These are phyloP conservation scores for Sporopachydermia cereana DNA, from an alignment of 1,139 yeast species.

Conservation along the genomic window DNA sequence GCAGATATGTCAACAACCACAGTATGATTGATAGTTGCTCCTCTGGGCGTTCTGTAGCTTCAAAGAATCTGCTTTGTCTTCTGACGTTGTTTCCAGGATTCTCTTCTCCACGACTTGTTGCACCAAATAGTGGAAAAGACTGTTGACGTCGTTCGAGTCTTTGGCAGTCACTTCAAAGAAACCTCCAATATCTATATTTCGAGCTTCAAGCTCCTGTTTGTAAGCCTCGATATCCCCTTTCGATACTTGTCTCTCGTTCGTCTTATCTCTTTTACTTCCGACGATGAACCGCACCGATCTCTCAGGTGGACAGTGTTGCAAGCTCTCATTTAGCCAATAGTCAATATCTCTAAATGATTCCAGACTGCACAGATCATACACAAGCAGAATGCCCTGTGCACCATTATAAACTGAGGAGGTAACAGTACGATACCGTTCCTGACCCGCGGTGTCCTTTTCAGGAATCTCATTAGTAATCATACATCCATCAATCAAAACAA, in stretches of 20 bases:
- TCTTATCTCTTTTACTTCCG: conserved; percentile 31
- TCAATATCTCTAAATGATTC: conserved; percentile 41
- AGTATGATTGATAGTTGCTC: no score
- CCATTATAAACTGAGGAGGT: conserved; percentile 52
- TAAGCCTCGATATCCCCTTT: conserved; percentile 18
- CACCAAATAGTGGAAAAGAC: conserved; percentile 10
- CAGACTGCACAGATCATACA: conserved; percentile 48
- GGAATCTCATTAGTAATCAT: no score
- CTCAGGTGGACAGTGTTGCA: conserved; percentile 22
- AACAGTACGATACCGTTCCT: conserved; percentile 46
- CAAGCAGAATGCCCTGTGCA: conserved; percentile 49
- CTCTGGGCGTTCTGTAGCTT: no score
- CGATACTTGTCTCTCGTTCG: conserved; percentile 17
- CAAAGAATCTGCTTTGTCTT: background rate
- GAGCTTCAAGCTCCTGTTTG: conserved; percentile 13
- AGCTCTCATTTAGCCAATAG: conserved; percentile 29
- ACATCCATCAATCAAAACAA: background rate
- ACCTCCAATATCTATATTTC: conserved; percentile 19
- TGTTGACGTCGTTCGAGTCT: conserved; percentile 15
- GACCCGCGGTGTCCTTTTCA: conserved; percentile 42
- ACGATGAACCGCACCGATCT: conserved; percentile 27
- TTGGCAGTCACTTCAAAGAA: conserved; percentile 25
- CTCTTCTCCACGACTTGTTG: conserved; percentile 9
- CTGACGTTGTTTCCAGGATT: conserved; percentile 7
- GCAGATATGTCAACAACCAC: no score